A percentile compares a stretch with the other conserved stretches of the same genome.
phyloP scores from a whole-genome alignment of 2,329 filamentous ascomycete species.

The Scorias spongiosa region DNA sequence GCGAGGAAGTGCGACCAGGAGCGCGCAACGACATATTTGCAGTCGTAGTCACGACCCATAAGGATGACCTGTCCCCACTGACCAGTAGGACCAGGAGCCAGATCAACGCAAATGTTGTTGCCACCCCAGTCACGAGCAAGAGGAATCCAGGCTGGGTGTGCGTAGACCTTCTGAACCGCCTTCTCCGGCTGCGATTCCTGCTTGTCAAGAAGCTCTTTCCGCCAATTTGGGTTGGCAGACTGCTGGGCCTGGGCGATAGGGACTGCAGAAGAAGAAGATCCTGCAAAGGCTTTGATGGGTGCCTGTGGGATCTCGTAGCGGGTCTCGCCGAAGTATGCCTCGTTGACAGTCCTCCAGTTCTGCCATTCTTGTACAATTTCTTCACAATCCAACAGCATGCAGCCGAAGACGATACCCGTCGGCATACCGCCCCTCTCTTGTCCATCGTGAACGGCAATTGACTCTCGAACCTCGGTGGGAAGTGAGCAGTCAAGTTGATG shows the following conservation, averaged over 20 bases:
- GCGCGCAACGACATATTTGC: conserved; percentile 87
- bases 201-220: conserved; percentile 65
- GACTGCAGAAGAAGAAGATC: conserved; percentile 43
- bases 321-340: conserved; percentile 55
- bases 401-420: conserved; percentile 82
- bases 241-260: conserved; percentile 23
- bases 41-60: conserved; percentile 94
- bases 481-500: conserved; percentile 90
- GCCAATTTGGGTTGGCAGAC: conserved; percentile 44
- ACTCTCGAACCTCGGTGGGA: conserved; percentile 85
- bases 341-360: conserved; percentile 87
- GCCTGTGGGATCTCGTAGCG: conserved; percentile 44
- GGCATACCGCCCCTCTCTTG: conserved; percentile 86
- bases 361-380: conserved; percentile 97
- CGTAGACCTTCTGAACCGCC: conserved; percentile 81
- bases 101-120: conserved; percentile 88
- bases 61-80: conserved; percentile 95
- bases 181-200: conserved; percentile 81
- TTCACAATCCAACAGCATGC: conserved; percentile 94
- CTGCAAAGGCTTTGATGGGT: conserved; percentile 55
- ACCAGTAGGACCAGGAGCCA: conserved; percentile 77
- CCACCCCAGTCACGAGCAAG: conserved; percentile 95
- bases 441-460: conserved; percentile 81
- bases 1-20: conserved; percentile 86
- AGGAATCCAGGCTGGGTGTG: conserved; percentile 90